These are phyloP conservation scores for Umbelopsis sp. DNA, from an alignment of 192 early-diverging fungal genomes.

Conservation along the genomic window DNA sequence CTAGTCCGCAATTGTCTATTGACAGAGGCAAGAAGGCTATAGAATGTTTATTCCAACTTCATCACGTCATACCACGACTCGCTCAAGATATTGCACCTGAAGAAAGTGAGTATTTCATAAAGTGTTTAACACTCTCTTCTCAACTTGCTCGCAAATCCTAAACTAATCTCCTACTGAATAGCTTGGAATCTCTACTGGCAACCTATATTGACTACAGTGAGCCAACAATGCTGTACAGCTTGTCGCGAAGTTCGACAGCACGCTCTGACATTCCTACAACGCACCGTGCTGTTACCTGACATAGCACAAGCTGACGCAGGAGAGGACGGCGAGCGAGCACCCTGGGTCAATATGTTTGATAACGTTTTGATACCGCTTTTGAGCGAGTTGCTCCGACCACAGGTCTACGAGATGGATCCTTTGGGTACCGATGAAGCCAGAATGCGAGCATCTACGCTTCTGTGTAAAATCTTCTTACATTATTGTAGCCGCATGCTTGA, in stretches of 20 bases:
- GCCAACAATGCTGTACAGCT: conserved; percentile 76
- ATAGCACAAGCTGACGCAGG: conserved; percentile 35
- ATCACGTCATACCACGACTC: conserved; percentile 26
- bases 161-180: conserved; percentile 17
- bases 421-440: conserved; percentile 69
- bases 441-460: conserved; percentile 64
- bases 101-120: neutral
- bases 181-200: conserved; percentile 81
- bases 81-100: neutral
- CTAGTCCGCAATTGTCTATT: conserved; percentile 47
- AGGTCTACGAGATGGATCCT: conserved; percentile 66
- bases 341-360: conserved; percentile 75
- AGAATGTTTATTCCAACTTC: conserved; percentile 66
- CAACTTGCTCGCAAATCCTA: no score
- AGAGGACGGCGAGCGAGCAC: conserved; percentile 19
- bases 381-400: conserved; percentile 79
- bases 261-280: conserved; percentile 81
- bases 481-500: conserved; percentile 58
- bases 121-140: neutral
- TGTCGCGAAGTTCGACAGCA: conserved; percentile 79
- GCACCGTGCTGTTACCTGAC: conserved; percentile 67
- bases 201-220: conserved; percentile 71
- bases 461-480: conserved; percentile 79
- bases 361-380: conserved; percentile 88
- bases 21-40: conserved; percentile 68